A percentile compares a stretch with the other conserved stretches of the same genome.
These are phyloP conservation scores for Penicillium silybi DNA, from an alignment of 495 filamentous ascomycete genomes.

Conservation along the genomic window DNA sequence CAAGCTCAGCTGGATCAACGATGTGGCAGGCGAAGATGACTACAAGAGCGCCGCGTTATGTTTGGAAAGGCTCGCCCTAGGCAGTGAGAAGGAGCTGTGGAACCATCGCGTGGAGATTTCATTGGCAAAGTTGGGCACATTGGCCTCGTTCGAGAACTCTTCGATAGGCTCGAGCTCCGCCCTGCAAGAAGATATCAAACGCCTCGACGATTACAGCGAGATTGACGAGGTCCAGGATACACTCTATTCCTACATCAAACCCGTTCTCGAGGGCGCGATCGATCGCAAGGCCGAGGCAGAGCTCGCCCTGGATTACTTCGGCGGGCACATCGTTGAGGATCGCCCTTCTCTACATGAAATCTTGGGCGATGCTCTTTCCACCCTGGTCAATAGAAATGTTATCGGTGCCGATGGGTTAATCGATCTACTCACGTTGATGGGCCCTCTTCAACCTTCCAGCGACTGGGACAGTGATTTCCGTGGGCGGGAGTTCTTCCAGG, in stretches of 20 bases:
- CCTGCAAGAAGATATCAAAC: constrained; percentile 31
- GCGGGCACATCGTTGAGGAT: constrained; percentile 49
- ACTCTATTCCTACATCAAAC: constrained; percentile 58
- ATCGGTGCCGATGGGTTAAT: constrained; percentile 65
- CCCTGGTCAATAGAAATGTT: constrained; percentile 62
- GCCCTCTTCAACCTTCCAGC: constrained; percentile 26
- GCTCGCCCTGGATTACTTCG: constrained; percentile 66
- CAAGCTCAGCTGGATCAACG: constrained; percentile 92
- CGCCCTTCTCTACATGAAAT: constrained; percentile 60
- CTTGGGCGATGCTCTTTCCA: constrained; percentile 60
- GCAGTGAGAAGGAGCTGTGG: constrained; percentile 73
- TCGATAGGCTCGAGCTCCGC: constrained; percentile 12
- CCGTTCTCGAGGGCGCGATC: constrained; percentile 60
- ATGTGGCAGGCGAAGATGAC: constrained; percentile 68
- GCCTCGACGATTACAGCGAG: constrained; percentile 57
- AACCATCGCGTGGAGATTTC: constrained; percentile 88
- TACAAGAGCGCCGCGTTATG: constrained; percentile 65
- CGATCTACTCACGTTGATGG: constrained; percentile 77
- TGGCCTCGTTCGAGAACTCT: constrained; percentile 53
- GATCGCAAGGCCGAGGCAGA: constrained; percentile 74
- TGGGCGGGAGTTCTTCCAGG: constrained; percentile 62
- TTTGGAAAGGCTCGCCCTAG: constrained; percentile 60
- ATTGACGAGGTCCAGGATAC: constrained; percentile 70
- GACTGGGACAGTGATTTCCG: constrained; percentile 35
- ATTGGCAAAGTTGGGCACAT: constrained; percentile 72